Percentiles rank a stretch among this genome's conserved stretches.
These are phyloP conservation scores for Tolypocladium tundrense DNA, from an alignment of 2,329 filamentous ascomycete species.

Conservation along the genomic window DNA sequence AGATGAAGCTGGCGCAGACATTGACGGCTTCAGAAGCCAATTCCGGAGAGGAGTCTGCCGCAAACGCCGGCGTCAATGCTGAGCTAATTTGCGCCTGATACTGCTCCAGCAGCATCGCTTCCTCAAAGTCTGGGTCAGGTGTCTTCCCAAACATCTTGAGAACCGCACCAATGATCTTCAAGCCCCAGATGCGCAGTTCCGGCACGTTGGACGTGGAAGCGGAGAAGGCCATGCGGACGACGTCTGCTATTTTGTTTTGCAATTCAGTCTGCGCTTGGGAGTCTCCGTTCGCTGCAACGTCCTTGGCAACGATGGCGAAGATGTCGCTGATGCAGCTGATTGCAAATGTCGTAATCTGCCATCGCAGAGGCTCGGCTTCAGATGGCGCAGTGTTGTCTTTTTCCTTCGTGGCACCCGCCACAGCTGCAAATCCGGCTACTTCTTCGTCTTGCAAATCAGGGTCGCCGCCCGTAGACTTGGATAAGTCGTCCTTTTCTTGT, in stretches of 20 bases:
- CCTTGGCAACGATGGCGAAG: constrained; percentile 67
- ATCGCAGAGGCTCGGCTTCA: constrained; percentile 80
- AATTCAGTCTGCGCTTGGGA: constrained; percentile 68
- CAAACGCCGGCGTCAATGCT: constrained; percentile 90
- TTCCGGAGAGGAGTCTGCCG: constrained; percentile 89
- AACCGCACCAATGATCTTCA: constrained; percentile 89
- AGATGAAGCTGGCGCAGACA: constrained; percentile 95
- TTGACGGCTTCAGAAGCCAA: constrained; percentile 92
- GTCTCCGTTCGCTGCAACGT: constrained; percentile 67
- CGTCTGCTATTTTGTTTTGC: constrained; percentile 77
- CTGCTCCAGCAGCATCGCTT: constrained; percentile 90
- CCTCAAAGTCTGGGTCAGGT: constrained; percentile 93
- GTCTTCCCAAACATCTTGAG: constrained; percentile 94
- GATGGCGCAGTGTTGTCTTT: constrained; percentile 37
- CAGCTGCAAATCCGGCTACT: constrained; percentile 86
- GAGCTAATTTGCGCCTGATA: constrained; percentile 98
- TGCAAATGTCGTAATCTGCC: constrained; percentile 92
- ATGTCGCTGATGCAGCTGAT: constrained; percentile 83
- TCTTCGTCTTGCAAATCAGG: constrained; percentile 93
- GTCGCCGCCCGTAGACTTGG: constrained; percentile 37
- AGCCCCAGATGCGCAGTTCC: constrained; percentile 77
- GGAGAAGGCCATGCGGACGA: constrained; percentile 94
- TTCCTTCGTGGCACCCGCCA: constrained; percentile 50
- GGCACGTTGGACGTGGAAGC: constrained; percentile 90
- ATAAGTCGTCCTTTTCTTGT: constrained; percentile 38